These are phyloP conservation scores for Mangifera indica DNA, from an alignment of 345 rosid species.

Conservation along the genomic window DNA sequence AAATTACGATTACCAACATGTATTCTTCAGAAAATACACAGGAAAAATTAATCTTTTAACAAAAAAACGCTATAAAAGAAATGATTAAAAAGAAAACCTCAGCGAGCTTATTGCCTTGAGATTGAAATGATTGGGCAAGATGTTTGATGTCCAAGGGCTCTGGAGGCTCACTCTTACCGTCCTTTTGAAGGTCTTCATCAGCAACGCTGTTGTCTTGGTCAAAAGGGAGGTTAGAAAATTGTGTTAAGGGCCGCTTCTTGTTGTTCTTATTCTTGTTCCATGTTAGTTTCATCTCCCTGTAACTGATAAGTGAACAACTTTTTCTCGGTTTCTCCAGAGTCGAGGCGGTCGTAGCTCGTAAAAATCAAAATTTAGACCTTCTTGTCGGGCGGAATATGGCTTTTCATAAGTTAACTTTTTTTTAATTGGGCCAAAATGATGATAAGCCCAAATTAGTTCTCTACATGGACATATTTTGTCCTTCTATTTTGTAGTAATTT, in stretches of 20 bases:
- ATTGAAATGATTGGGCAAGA: constrained; percentile 57
- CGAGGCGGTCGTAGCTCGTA: neutral
- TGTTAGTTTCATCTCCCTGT: constrained; percentile 61
- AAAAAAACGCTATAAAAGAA: neutral
- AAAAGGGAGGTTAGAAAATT: constrained; percentile 59
- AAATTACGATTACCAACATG: too few species aligned
- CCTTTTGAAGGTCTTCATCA: constrained; percentile 13
- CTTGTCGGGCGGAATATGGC: neutral
- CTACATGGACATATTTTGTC: too few species aligned
- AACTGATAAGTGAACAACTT: neutral
- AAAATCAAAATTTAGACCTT: neutral
- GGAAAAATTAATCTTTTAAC: neutral
- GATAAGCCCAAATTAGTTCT: too few species aligned
- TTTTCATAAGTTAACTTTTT: too few species aligned
- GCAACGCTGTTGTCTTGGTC: constrained; percentile 30
- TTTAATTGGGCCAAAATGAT: too few species aligned
- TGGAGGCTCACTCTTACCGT: constrained; percentile 1
- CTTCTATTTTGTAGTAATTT: too few species aligned
- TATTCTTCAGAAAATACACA: neutral
- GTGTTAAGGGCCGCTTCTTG: constrained; percentile 64
- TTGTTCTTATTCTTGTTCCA: constrained; percentile 65
- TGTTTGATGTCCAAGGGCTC: constrained; percentile 27
- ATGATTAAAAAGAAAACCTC: constrained; percentile 41
- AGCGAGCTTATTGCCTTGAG: constrained; percentile 72
- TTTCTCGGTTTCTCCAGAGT: neutral